These are phyloP conservation scores for Fusarium tjaetaba DNA, from an alignment of 2,329 filamentous ascomycete species.

Conservation along the genomic window DNA sequence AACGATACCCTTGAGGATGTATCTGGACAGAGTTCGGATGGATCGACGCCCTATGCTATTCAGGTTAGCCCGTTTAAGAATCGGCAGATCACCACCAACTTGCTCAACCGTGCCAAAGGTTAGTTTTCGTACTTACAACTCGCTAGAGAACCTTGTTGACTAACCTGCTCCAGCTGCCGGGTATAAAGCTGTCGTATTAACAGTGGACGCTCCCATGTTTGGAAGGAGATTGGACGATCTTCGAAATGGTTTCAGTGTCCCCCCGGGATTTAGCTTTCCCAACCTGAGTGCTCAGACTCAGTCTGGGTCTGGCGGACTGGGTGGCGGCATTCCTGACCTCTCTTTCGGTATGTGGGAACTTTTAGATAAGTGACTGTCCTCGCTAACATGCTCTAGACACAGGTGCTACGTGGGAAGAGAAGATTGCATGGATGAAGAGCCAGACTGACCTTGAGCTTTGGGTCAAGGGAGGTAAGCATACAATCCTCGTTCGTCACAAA, in stretches of 20 bases:
- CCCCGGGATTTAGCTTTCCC: not conserved
- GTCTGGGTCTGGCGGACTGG: not conserved
- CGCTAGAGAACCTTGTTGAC: not conserved
- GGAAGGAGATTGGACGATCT: not conserved
- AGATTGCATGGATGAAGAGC: not conserved
- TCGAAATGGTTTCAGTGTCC: not conserved
- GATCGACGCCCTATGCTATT: not conserved
- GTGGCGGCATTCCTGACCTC: not conserved
- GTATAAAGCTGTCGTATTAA: slow-evolving; percentile 1
- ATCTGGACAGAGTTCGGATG: not conserved
- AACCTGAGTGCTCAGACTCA: not conserved
- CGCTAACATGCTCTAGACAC: not conserved
- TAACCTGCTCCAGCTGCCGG: not conserved
- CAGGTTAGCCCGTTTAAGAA: not conserved
- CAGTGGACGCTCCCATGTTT: slow-evolving; percentile 1
- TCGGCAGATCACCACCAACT: not conserved
- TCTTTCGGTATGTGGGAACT: not conserved
- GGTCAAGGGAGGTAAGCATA: not conserved
- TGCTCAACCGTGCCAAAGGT: not conserved
- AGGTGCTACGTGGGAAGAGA: not conserved
- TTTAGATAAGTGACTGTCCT: accelerated
- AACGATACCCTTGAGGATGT: not conserved
- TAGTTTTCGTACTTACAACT: not conserved
- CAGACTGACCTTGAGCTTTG: not conserved
- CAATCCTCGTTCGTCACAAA: not conserved